Conservation (phyloP, 2,329 filamentous ascomycete species). For the Epicoccum sorghinum region DNA sequence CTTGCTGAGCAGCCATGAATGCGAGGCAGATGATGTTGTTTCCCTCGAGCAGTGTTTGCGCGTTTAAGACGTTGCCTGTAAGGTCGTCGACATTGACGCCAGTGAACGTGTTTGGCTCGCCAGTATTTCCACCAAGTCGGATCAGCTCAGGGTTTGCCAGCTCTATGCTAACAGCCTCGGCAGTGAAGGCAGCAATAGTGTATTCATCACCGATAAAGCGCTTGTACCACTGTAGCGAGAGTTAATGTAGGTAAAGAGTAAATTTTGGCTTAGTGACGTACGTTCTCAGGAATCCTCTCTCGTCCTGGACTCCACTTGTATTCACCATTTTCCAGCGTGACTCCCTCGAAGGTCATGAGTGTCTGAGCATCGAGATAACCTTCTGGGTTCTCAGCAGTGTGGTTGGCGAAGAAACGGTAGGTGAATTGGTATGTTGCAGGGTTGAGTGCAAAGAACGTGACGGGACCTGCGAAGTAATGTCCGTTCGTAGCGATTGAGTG, state of each 20-base stretch:
- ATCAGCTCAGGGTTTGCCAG: slow-evolving; percentile 38
- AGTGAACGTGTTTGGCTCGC: slow-evolving; percentile 42
- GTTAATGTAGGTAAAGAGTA: neutral
- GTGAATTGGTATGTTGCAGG: slow-evolving; percentile 18
- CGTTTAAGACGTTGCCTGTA: slow-evolving; percentile 53
- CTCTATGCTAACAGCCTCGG: slow-evolving; percentile 17
- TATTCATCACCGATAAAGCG: slow-evolving; percentile 13
- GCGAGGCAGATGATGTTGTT: slow-evolving; percentile 57
- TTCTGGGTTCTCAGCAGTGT: slow-evolving; percentile 47
- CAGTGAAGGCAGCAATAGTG: slow-evolving; percentile 9
- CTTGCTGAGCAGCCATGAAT: slow-evolving; percentile 50
- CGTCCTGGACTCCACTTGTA: slow-evolving; percentile 42
- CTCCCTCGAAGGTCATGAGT: slow-evolving; percentile 50
- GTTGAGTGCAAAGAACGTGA: slow-evolving; percentile 4
- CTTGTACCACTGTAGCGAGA: slow-evolving; percentile 41
- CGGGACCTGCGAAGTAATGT: slow-evolving; percentile 2
- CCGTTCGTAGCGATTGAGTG: slow-evolving; percentile 2
- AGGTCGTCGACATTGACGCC: slow-evolving; percentile 45
- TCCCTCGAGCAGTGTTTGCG: slow-evolving; percentile 50
- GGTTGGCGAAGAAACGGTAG: slow-evolving; percentile 42
- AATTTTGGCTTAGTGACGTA: neutral
- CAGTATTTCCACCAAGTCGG: slow-evolving; percentile 46
- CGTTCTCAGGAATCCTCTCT: slow-evolving; percentile 52
- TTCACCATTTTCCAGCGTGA: slow-evolving; percentile 41
- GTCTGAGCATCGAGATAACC: slow-evolving; percentile 45